These are phyloP conservation scores for Backusella mclennaniae DNA, from an alignment of 192 early-diverging fungal species.

Conservation along the genomic window DNA sequence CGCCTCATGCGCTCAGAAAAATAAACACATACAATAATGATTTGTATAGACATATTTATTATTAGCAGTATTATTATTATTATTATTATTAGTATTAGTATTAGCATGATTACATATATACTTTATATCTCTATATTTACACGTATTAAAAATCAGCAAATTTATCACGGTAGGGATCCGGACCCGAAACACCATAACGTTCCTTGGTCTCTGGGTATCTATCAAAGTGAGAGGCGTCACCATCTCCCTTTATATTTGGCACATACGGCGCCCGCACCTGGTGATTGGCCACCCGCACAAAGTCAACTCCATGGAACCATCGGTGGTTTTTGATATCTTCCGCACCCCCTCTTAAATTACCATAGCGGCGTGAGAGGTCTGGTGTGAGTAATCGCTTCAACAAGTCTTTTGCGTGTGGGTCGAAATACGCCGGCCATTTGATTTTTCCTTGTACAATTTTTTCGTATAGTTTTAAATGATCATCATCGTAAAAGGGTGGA, in stretches of 20 bases:
- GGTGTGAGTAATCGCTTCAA: slow-evolving; percentile 87
- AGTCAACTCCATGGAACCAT: slow-evolving; percentile 91
- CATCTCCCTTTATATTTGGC: slow-evolving; percentile 54
- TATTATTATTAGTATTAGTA: neutral
- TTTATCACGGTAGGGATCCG: slow-evolving; percentile 20
- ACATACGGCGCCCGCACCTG: slow-evolving; percentile 25
- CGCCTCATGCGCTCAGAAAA: neutral
- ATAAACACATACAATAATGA: neutral
- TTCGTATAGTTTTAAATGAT: slow-evolving; percentile 96
- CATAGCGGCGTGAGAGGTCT: slow-evolving; percentile 87
- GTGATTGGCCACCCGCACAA: slow-evolving; percentile 1
- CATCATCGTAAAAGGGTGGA: slow-evolving; percentile 97
- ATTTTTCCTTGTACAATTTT: slow-evolving; percentile 92
- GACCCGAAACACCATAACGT: slow-evolving; percentile 64
- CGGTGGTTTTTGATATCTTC: slow-evolving; percentile 90
- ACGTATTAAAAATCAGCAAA: slow-evolving; percentile 9
- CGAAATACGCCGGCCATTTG: slow-evolving; percentile 85
- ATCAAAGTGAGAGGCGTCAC: slow-evolving; percentile 95
- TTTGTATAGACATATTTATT: no score
- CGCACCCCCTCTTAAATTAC: slow-evolving; percentile 86
- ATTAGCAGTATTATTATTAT: no score
- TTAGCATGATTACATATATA: no score
- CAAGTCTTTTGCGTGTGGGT: slow-evolving; percentile 79
- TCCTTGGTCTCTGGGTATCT: slow-evolving; percentile 91
- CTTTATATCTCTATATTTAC: neutral